Evolutionary conservation across 192 early-diverging fungal genomes (phyloP).

Genomic region (Backusella australiensis): DNA sequence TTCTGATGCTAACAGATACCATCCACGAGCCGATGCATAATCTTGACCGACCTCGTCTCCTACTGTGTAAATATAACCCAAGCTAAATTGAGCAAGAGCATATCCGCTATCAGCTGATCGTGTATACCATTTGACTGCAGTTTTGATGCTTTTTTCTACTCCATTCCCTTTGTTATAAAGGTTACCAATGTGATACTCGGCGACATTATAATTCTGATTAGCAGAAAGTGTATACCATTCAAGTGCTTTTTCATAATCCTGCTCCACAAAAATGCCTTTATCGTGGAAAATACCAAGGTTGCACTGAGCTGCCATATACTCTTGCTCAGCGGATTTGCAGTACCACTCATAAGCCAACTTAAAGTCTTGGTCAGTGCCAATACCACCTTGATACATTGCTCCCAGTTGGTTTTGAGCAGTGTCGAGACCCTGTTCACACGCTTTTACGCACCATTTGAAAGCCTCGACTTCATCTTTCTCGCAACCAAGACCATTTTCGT

Average conservation of each 20-base stretch:
- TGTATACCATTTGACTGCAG: background rate
- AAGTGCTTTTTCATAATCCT: constrained; percentile 20
- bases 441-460: background rate
- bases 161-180: constrained; percentile 9
- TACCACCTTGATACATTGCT: constrained; percentile 25
- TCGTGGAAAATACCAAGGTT: constrained; percentile 30
- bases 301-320: constrained; percentile 17
- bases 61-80: constrained; percentile 26
- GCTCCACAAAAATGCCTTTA: constrained; percentile 23
- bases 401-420: constrained; percentile 20
- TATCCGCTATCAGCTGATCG: constrained; percentile 28
- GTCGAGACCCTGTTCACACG: background rate
- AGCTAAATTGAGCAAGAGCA: constrained; percentile 27
- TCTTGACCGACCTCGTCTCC: constrained; percentile 56
- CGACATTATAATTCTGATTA: background rate
- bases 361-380: constrained; percentile 12
- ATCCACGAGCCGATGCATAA: constrained; percentile 60
- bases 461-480: background rate
- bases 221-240: constrained; percentile 35
- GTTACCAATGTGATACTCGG: background rate
- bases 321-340: constrained; percentile 33
- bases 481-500: background rate
- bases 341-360: constrained; percentile 31
- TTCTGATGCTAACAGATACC: constrained; percentile 59
- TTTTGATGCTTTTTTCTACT: background rate